Base-by-base conservation (phyloP, 2,329 filamentous ascomycete species). In the Trichoderma koningiopsis region DNA sequence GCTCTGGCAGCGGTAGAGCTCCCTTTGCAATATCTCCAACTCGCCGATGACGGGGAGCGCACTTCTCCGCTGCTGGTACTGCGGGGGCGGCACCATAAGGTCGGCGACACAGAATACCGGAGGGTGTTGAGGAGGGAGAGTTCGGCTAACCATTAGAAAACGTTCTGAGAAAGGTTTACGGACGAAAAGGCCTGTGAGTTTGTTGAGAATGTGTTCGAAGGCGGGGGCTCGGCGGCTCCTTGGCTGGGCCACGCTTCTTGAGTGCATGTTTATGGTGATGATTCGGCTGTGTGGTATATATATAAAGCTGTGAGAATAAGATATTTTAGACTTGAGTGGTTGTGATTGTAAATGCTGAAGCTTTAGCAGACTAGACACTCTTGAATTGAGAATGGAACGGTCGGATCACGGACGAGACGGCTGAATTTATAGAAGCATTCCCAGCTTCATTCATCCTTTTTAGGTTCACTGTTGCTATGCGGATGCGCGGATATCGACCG, bases 31-130 rank as follows among this genome's bases (percentile, higher is more conserved):
- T 5, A 24, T 61, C 8, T 22, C 35, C 35, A 70, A n/a, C n/a
- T 70, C 68, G 49, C 68, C 24, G 27, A 40, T 11, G 16, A 22
- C n/a, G 31, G 47, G 49, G 29, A 56, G 29, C 2, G 16, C 13
- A 3, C 29, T 31, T 22, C 29, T 49, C 16, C 29, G 40, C 22
- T 27, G 4, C 55, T 70, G 55, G 61, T 73, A 73, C 14, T 53
- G 35, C 1, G 72, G 72, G 11, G 72, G 72, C 24, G 72, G 71
- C 5, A 52, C 35, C 6, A 43, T n/a, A 1, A 71, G 27, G 59
- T 72, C 70, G 16, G 59, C 69, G 47, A 68, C 57, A 47, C 67
- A 70, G 43, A 68, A 70, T 2, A 70, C 65, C 10, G 68, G 72
- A 13, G 72, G 67, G 40, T 70, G 63, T 6, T 22, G n/a, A 2